These are phyloP conservation scores for Tylopilus rubrobrunneus DNA, from an alignment of 768 basidiomycete genomes.

Conservation along the genomic window DNA sequence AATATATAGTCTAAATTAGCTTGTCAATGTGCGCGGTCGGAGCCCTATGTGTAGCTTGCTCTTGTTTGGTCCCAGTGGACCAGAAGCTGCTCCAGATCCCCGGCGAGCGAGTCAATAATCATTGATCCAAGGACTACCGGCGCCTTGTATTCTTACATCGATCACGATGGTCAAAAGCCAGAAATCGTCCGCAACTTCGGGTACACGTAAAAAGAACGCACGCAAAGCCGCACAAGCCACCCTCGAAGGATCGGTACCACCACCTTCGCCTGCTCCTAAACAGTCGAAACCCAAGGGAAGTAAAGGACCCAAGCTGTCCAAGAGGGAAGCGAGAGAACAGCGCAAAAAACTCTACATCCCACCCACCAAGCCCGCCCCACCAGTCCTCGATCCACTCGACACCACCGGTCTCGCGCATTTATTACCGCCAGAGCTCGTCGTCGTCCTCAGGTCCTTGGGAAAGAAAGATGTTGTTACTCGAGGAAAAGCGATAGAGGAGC, in stretches of 20 bases:
- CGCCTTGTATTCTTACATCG: neutral
- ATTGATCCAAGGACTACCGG: no score
- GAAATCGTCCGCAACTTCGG: conserved; percentile 81
- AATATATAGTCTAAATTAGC: no score
- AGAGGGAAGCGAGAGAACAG: conserved; percentile 57
- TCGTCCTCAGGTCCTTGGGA: conserved; percentile 73
- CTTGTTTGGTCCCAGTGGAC: no score
- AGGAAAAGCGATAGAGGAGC: conserved; percentile 79
- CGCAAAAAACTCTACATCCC: conserved; percentile 84
- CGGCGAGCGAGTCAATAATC: no score
- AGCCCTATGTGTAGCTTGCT: no score
- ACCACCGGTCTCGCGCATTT: conserved; percentile 70
- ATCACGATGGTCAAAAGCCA: conserved; percentile 39
- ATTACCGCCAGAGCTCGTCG: conserved; percentile 77
- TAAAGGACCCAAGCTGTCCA: conserved; percentile 43
- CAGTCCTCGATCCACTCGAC: conserved; percentile 83
- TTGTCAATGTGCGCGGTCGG: no score
- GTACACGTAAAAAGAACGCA: conserved; percentile 91
- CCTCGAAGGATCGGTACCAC: conserved; percentile 12
- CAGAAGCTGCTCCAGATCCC: no score
- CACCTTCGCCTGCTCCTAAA: conserved; percentile 37
- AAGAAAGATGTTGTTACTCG: conserved; percentile 92
- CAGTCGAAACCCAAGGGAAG: conserved; percentile 48
- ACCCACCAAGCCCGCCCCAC: conserved; percentile 73
- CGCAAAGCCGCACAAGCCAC: conserved; percentile 46